Evolutionary conservation across 1,284 basidiomycete species (phyloP), one percentile per base, ranked within the genome.

Genomic region (Leccinum proliferum): DNA sequence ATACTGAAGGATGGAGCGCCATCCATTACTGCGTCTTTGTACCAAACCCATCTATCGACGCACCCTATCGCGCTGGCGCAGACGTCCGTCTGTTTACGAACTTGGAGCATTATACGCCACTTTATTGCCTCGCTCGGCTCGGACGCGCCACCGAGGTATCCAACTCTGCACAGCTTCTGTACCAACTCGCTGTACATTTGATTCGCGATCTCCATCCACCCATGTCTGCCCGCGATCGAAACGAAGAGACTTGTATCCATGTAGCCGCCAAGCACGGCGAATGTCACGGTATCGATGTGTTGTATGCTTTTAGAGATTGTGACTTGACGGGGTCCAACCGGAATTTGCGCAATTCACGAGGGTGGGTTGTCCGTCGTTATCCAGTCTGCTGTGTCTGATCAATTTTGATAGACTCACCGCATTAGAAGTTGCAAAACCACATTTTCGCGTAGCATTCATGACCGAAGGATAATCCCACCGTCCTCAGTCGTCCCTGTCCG

Each of bases 231-330:
- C 75, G 78, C 41, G 95, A 98, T 76, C 86, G 84, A 60, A 83
- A 93, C 62, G 92, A 93, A 55, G 90, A 98, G 70, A 96, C 93
- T 56, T 96, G 95, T 67, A 87, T 98, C 65, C 96, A 98, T 77
- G 82, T 98, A 60, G 96, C 96, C 21, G 96, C 96, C 6, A 90
- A 94, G 68, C 89, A 90, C 64, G 96, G 96, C 11, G 86, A 90
- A 62, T 87, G 29, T 29, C 29, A 29, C 29, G 29, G 79, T 72
- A 74, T 84, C 25, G 84, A 87, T 61, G 73, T 90, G 21, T 73
- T 91, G 48, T 76, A 78, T 60, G 80, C 86, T 53, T 76, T 91
- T 64, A 77, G 90, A 52, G 82, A 86, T 57, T 86, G 83, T 65
- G 89, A 91, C 70, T 73, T 76, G 0, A 81, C 78, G 5, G 81